These are phyloP conservation scores for Solanum hybrid DNA, from an alignment of 305 asterid species.

Conservation along the genomic window DNA sequence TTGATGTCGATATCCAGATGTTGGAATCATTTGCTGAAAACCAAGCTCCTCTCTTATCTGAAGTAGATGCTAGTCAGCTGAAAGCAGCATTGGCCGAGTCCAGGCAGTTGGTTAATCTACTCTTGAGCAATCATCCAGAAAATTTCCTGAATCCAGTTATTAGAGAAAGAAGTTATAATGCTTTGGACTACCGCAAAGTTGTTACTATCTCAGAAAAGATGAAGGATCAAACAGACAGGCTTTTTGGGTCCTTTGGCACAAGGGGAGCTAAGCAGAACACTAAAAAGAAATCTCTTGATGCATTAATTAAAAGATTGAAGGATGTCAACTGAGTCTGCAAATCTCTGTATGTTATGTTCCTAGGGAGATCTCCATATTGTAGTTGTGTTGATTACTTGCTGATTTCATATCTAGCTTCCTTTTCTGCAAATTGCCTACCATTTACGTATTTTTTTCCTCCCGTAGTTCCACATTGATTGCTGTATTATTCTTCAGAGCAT, in stretches of 20 bases:
- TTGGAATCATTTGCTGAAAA: conserved; percentile 93
- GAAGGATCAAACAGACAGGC: conserved; percentile 78
- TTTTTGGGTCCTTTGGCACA: conserved; percentile 80
- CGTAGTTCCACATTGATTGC: conserved; percentile 3
- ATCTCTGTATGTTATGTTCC: conserved; percentile 21
- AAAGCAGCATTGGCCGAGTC: conserved; percentile 72
- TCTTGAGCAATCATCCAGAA: conserved; percentile 87
- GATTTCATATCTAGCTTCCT: neutral
- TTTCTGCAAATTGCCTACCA: neutral
- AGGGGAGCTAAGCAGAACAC: conserved; percentile 82
- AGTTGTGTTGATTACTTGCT: conserved; percentile 2
- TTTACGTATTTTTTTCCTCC: neutral
- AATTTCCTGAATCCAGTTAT: conserved; percentile 86
- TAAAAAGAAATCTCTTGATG: conserved; percentile 89
- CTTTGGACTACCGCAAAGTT: conserved; percentile 73
- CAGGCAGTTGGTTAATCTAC: conserved; percentile 84
- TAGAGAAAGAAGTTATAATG: conserved; percentile 79
- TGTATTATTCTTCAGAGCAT: neutral
- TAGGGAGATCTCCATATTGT: neutral
- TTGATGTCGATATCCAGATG: conserved; percentile 64
- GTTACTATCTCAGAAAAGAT: conserved; percentile 79
- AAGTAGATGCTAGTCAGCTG: conserved; percentile 54
- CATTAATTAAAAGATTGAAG: conserved; percentile 81
- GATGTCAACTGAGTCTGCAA: conserved; percentile 49
- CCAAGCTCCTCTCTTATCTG: conserved; percentile 63